These are phyloP conservation scores for Ambrosia hybrid DNA, from an alignment of 140 eudicot genomes.

Conservation along the genomic window DNA sequence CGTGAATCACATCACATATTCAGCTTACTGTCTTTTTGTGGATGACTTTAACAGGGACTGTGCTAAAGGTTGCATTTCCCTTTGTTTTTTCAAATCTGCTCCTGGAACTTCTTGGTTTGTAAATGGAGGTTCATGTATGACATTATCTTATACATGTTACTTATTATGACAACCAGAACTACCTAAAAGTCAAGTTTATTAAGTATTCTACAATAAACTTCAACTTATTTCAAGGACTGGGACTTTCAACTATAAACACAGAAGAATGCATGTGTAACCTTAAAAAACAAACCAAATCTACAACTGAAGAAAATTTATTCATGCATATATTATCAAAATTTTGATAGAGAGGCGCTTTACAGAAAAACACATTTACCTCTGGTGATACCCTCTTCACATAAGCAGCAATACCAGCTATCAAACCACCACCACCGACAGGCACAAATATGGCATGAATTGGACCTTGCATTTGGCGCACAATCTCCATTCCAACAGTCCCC, in stretches of 20 bases:
- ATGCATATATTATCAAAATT: neutral
- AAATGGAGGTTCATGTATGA: too few relatives aligned
- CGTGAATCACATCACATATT: too few relatives aligned
- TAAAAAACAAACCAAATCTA: neutral
- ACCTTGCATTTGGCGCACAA: slow-evolving; percentile 49
- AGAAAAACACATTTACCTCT: slow-evolving; percentile 32
- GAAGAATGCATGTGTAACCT: neutral
- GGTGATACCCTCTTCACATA: slow-evolving; percentile 65
- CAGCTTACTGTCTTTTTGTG: too few relatives aligned
- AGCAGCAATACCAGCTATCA: slow-evolving; percentile 75
- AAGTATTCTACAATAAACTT: neutral
- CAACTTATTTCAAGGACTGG: neutral
- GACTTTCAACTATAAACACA: neutral
- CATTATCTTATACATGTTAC: neutral
- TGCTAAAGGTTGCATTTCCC: too few relatives aligned
- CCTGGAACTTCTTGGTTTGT: too few relatives aligned
- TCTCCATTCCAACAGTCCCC: slow-evolving; percentile 55
- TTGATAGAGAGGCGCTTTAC: neutral
- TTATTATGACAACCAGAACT: neutral
- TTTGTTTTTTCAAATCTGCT: too few relatives aligned
- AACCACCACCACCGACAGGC: slow-evolving; percentile 78
- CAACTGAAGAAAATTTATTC: neutral
- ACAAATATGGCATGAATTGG: slow-evolving; percentile 68
- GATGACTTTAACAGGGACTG: too few relatives aligned
- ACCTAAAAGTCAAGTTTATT: neutral